phyloP scores from a whole-genome alignment of 2,329 filamentous ascomycete genomes.

The Colletotrichum sp. region DNA sequence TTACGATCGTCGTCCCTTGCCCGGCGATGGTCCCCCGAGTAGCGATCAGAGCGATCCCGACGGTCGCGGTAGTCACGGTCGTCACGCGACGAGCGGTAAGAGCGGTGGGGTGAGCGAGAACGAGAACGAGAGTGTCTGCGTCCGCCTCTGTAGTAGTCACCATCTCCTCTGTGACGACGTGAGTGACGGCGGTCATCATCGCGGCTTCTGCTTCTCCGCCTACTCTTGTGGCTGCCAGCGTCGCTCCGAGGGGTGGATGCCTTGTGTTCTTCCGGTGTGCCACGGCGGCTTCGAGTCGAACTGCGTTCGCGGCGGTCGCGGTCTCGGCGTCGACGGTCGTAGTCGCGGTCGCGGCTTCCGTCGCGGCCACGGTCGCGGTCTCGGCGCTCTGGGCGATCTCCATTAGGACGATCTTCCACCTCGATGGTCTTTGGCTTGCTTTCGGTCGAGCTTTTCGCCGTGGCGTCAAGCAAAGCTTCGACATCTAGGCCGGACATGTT shows the following conservation, averaged over 20 bases:
- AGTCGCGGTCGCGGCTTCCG: constrained; percentile 47
- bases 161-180: constrained; percentile 71
- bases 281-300: constrained; percentile 47
- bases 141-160: constrained; percentile 69
- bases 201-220: constrained; percentile 79
- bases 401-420: constrained; percentile 64
- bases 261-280: constrained; percentile 61
- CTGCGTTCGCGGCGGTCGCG: constrained; percentile 63
- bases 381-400: constrained; percentile 47
- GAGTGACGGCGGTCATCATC: constrained; percentile 77
- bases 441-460: constrained; percentile 66
- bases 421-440: constrained; percentile 47
- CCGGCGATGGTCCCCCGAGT: constrained; percentile 51
- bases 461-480: constrained; percentile 88
- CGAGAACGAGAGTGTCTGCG: constrained; percentile 65
- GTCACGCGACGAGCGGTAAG: constrained; percentile 58
- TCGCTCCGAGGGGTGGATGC: constrained; percentile 76
- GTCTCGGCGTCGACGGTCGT: constrained; percentile 53
- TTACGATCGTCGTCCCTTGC: constrained; percentile 55
- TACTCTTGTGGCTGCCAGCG: constrained; percentile 80
- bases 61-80: constrained; percentile 63
- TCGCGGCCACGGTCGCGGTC: constrained; percentile 62
- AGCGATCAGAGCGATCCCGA: constrained; percentile 47
- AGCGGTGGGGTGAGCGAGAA: constrained; percentile 72
- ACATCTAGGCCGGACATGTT: constrained; percentile 70